Evolutionary conservation across 2,329 filamentous ascomycete genomes (phyloP).

Genomic region (Emmonsiellopsis sp.): DNA sequence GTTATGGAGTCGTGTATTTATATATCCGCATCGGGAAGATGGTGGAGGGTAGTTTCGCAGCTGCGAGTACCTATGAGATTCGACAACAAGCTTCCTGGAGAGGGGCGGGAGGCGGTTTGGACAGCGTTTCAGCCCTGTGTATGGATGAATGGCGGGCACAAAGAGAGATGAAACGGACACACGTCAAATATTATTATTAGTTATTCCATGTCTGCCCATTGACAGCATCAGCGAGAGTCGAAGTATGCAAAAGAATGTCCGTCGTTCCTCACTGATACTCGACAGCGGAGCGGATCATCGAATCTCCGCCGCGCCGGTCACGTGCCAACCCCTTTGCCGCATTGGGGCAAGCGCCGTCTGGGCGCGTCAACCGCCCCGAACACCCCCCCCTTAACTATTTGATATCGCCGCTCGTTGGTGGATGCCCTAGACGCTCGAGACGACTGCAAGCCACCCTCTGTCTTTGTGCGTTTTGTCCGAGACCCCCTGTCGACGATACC

Average conservation of each 20-base stretch:
- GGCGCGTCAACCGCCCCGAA: neutral
- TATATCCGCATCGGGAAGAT: neutral
- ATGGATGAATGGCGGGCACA: too few relatives aligned
- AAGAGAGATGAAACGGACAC: too few relatives aligned
- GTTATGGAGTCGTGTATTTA: neutral
- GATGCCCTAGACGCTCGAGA: neutral
- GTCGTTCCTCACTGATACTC: neutral
- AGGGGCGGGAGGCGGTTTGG: too few relatives aligned
- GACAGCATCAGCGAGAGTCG: too few relatives aligned
- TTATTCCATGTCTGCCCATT: too few relatives aligned
- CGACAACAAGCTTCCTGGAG: too few relatives aligned
- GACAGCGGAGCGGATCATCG: neutral
- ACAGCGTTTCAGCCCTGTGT: too few relatives aligned
- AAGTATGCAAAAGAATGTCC: too few relatives aligned
- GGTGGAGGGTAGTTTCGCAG: neutral
- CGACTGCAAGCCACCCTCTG: neutral
- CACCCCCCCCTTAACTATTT: neutral
- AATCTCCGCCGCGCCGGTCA: neutral
- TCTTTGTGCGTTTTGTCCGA: neutral
- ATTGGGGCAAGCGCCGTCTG: neutral
- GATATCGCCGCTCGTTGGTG: neutral
- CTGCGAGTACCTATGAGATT: too few relatives aligned
- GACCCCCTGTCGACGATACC: too few relatives aligned
- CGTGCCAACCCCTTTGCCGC: neutral
- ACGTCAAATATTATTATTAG: too few relatives aligned